Conservation (phyloP, 768 basidiomycete species). For the Coprinopsis strossmayeri region DNA sequence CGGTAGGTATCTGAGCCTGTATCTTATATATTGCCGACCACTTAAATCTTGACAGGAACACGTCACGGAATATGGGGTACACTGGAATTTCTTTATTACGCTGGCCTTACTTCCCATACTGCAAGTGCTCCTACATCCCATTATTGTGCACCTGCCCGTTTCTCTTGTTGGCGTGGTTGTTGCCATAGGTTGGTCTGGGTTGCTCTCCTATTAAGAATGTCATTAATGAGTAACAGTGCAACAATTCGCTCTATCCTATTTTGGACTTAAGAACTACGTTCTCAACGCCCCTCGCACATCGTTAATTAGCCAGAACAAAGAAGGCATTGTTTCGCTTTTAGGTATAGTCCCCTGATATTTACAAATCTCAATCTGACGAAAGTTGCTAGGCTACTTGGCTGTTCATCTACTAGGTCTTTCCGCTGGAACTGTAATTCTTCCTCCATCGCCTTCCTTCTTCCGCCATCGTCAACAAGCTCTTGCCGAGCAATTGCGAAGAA, state of each 20-base stretch:
- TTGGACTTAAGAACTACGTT: conserved; percentile 56
- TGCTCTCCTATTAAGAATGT: neutral
- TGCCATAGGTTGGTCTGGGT: conserved; percentile 40
- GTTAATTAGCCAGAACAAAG: conserved; percentile 80
- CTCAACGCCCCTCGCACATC: conserved; percentile 56
- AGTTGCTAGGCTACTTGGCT: conserved; percentile 69
- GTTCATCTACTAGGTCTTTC: conserved; percentile 85
- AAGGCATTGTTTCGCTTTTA: conserved; percentile 77
- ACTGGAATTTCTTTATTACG: conserved; percentile 99
- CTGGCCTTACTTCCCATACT: conserved; percentile 74
- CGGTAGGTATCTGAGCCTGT: conserved; percentile 41
- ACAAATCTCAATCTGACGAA: neutral
- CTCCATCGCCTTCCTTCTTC: conserved; percentile 71
- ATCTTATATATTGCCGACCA: neutral
- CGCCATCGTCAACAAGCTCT: conserved; percentile 41
- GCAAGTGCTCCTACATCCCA: conserved; percentile 61
- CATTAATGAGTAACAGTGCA: conserved; percentile 44
- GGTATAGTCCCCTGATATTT: conserved; percentile 32
- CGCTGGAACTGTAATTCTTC: conserved; percentile 73
- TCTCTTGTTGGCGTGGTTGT: conserved; percentile 57
- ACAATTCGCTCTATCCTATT: conserved; percentile 52
- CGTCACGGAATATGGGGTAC: conserved; percentile 89
- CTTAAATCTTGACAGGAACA: conserved; percentile 57
- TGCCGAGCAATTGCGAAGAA: conserved; percentile 10
- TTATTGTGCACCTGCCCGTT: conserved; percentile 51